Percentiles rank a stretch among this genome's conserved stretches.
These are phyloP conservation scores for Arabidopsis thaliana DNA, from an alignment of 345 rosid genomes.

Conservation along the genomic window TAIR10.1 NC_003075.7:17344501-17345000, in stretches of 20 bases:
- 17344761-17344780: background rate
- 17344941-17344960: background rate
- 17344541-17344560: slow-evolving; percentile 65
- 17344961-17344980: too few species aligned
- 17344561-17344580: slow-evolving; percentile 70
- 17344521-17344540: slow-evolving; percentile 72
- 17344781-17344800: background rate
- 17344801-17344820: background rate
- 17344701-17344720: slow-evolving; percentile 23
- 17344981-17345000: background rate
- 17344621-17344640: slow-evolving; percentile 51
- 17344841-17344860: background rate
- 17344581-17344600: slow-evolving; percentile 93
- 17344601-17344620: slow-evolving; percentile 81
- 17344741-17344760: slow-evolving; percentile 8
- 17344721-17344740: slow-evolving; percentile 23
- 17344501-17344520: slow-evolving; percentile 73
- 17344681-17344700: slow-evolving; percentile 1
- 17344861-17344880: slow-evolving; percentile 11
- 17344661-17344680: slow-evolving; percentile 15
- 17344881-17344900: background rate
- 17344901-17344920: background rate
- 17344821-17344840: background rate
- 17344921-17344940: background rate
- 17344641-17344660: slow-evolving; percentile 4